A percentile compares a stretch with the other conserved stretches of the same genome.
Evolutionary conservation across 768 basidiomycete species (phyloP).

Genomic region (Melanogaster broomeanus): DNA sequence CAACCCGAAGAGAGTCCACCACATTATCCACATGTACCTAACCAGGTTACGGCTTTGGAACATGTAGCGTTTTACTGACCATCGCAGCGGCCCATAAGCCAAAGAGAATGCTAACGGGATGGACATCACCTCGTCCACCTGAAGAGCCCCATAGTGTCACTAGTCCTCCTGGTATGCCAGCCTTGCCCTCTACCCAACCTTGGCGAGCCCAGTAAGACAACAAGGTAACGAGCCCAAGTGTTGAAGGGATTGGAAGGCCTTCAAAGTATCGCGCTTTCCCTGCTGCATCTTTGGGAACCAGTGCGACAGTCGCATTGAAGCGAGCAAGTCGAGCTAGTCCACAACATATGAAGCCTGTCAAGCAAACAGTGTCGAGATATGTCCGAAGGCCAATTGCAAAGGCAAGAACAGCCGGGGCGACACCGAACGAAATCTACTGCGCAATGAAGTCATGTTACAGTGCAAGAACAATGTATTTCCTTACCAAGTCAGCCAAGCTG

Average conservation of each 20-base stretch:
- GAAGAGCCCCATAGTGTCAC: constrained; percentile 68
- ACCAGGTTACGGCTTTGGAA: constrained; percentile 66
- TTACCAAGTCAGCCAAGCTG: constrained; percentile 91
- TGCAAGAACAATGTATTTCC: constrained; percentile 24
- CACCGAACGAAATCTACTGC: constrained; percentile 91
- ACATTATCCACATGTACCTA: not conserved
- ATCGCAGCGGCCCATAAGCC: constrained; percentile 90
- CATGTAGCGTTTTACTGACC: constrained; percentile 95
- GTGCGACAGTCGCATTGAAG: constrained; percentile 97
- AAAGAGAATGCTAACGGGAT: constrained; percentile 77
- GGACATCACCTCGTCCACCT: constrained; percentile 83
- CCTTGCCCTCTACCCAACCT: constrained; percentile 81
- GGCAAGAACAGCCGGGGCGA: constrained; percentile 91
- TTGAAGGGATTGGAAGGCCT: constrained; percentile 94
- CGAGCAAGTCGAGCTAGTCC: constrained; percentile 96
- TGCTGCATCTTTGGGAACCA: constrained; percentile 81
- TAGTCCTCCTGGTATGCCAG: constrained; percentile 76
- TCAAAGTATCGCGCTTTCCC: constrained; percentile 97
- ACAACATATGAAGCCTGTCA: constrained; percentile 92
- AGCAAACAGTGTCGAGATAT: constrained; percentile 82
- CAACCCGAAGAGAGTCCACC: not conserved
- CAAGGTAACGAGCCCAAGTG: constrained; percentile 74
- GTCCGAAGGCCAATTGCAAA: constrained; percentile 92
- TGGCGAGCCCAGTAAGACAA: constrained; percentile 82
- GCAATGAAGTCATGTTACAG: constrained; percentile 4